Evolutionary conservation across 1,139 yeast genomes (phyloP), one percentile per base, ranked within the genome.

Genomic region (Scheffersomyces quercinus): DNA sequence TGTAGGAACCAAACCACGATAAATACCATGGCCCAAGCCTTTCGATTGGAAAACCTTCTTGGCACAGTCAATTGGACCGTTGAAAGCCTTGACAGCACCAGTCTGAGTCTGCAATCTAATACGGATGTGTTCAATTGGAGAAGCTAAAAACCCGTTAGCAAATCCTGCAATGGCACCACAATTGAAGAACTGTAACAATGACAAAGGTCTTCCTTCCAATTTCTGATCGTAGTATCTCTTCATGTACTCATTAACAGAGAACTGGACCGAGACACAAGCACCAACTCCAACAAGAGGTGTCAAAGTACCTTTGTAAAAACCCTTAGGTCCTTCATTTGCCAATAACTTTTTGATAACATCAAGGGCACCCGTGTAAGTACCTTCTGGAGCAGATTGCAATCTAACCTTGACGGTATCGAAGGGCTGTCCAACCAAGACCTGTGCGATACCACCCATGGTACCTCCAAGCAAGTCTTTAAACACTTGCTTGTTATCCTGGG

Each of bases 351-450:
- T 79, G 34, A 89, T 82, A 5, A 89, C 96, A 55, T 88, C 95
- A 40, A 81, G 58, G 0, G 97, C 85, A 4, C 90, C 89, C 11
- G 69, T 68, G 54, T 88, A 88, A 20, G 83, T 81, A 3, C 95
- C 93, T 38, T 81, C 83, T 1, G 89, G 82, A 1, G 95, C 89
- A 7, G 93, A 84, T 59, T 91, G 97, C 39, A 91, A 73, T 50
- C 98, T 78, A 32, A 91, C 97, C 65, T 90, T 91, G 38, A 95
- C 88, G 9, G 96, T 88, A 63, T 91, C 98, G 58, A 91, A 91
- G 10, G 98, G 98, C 65, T 91, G 97, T 29, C 97, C 97, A n/a
- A 86, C 88, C 38, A 91, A 71, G 11, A 91, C 97, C 67, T 91
- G 98, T 12, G 97, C 90, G 37, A 91, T 81, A 46, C 98, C 98